These are phyloP conservation scores for Coleophoma crateriformis DNA, from an alignment of 2,329 filamentous ascomycete genomes.

Conservation along the genomic window DNA sequence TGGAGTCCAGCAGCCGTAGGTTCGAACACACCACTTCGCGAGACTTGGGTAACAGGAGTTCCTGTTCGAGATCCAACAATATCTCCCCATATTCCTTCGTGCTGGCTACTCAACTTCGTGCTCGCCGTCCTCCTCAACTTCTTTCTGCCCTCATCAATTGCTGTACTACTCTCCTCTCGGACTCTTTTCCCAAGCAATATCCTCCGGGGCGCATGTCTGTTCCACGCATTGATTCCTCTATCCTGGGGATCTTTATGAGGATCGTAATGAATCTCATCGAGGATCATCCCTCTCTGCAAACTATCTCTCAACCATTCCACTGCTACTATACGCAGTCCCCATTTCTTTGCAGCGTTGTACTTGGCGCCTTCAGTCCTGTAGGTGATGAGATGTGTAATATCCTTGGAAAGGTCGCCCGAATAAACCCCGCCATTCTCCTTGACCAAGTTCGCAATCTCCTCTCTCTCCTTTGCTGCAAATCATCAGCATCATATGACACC, in stretches of 20 bases:
- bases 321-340: slow-evolving; percentile 75
- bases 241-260: slow-evolving; percentile 63
- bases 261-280: slow-evolving; percentile 83
- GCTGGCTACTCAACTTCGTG: slow-evolving; percentile 73
- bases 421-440: slow-evolving; percentile 77
- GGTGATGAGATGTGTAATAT: slow-evolving; percentile 83
- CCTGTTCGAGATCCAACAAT: slow-evolving; percentile 55
- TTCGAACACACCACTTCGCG: slow-evolving; percentile 22
- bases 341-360: slow-evolving; percentile 79
- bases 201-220: slow-evolving; percentile 42
- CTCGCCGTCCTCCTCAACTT: slow-evolving; percentile 88
- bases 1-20: slow-evolving; percentile 6
- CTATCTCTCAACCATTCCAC: slow-evolving; percentile 83
- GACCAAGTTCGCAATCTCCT: slow-evolving; percentile 57
- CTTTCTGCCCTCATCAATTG: slow-evolving; percentile 55
- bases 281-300: slow-evolving; percentile 77
- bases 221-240: slow-evolving; percentile 75
- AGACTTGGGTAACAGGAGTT: slow-evolving; percentile 22
- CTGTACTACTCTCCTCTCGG: slow-evolving; percentile 40
- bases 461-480: slow-evolving; percentile 54
- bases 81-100: slow-evolving; percentile 83
- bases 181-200: slow-evolving; percentile 52
- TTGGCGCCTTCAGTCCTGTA: slow-evolving; percentile 78
- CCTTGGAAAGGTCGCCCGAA: slow-evolving; percentile 78
- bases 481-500: slow-evolving; percentile 16